Conservation (phyloP, 768 basidiomycete species). For the Russula brevipes region DNA sequence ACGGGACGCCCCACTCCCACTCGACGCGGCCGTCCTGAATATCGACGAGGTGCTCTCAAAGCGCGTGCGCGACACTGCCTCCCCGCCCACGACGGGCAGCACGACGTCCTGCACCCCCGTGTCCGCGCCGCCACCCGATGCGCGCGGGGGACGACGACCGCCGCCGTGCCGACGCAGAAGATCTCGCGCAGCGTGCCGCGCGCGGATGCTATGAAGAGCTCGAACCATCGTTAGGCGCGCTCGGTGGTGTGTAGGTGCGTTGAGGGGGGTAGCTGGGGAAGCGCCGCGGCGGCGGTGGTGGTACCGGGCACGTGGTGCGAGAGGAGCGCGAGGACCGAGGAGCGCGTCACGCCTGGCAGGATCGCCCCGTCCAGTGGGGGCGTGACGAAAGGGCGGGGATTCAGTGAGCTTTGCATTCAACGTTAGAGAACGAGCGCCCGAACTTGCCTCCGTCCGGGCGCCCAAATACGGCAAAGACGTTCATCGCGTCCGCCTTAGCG, state of each 20-base stretch:
- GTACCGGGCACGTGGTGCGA: too few species aligned
- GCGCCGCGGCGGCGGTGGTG: constrained; percentile 25
- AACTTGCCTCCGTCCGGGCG: constrained; percentile 36
- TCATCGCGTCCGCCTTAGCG: constrained; percentile 44
- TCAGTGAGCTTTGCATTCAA: too few species aligned
- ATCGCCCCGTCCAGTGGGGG: constrained; percentile 89
- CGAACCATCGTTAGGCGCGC: constrained; percentile 41
- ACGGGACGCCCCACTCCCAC: constrained; percentile 61
- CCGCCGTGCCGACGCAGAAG: constrained; percentile 83
- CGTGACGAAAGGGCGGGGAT: constrained; percentile 50
- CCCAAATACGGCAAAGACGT: constrained; percentile 44
- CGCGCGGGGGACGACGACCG: constrained; percentile 63
- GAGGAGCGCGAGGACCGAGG: constrained; percentile 75
- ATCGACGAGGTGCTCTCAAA: constrained; percentile 65
- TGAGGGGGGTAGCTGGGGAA: constrained; percentile 41
- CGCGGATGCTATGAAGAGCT: constrained; percentile 41
- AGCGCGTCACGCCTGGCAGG: constrained; percentile 87
- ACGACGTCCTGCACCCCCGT: constrained; percentile 10
- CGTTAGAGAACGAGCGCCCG: neutral
- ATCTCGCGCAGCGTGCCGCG: constrained; percentile 72
- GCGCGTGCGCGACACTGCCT: constrained; percentile 54
- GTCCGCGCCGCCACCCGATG: constrained; percentile 60
- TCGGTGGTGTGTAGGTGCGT: constrained; percentile 40
- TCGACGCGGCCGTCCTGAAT: constrained; percentile 66
- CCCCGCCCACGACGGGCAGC: constrained; percentile 51